These are phyloP conservation scores for Termitomyces sp. DNA, from an alignment of 768 basidiomycete genomes.

Conservation along the genomic window DNA sequence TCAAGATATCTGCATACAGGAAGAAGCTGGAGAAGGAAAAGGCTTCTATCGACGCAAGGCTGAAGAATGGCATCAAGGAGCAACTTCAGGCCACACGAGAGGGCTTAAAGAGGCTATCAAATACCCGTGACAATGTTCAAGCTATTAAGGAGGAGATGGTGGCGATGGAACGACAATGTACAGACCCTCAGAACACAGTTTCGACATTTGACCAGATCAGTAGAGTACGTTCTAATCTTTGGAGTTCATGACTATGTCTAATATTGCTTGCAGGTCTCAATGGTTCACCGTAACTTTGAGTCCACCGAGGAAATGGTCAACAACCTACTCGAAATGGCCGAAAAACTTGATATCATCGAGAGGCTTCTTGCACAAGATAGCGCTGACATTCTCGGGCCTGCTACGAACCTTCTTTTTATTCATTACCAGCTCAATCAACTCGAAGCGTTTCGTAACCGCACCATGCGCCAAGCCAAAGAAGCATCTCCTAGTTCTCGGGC, in stretches of 20 bases:
- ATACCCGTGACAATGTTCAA: slow-evolving; percentile 76
- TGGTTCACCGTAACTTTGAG: slow-evolving; percentile 92
- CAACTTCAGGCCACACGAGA: slow-evolving; percentile 90
- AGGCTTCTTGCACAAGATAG: slow-evolving; percentile 74
- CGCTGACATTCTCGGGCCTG: slow-evolving; percentile 78
- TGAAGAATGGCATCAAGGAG: slow-evolving; percentile 89
- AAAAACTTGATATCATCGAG: slow-evolving; percentile 76
- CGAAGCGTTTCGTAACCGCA: slow-evolving; percentile 91
- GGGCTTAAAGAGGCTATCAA: slow-evolving; percentile 77
- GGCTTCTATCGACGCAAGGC: slow-evolving; percentile 85
- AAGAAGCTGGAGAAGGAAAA: slow-evolving; percentile 98
- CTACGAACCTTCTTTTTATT: slow-evolving; percentile 83
- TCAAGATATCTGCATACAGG: slow-evolving; percentile 82
- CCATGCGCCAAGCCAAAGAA: slow-evolving; percentile 90
- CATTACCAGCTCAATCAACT: slow-evolving; percentile 92
- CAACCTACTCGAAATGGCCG: slow-evolving; percentile 89
- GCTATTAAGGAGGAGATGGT: slow-evolving; percentile 84
- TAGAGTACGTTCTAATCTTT: slow-evolving; percentile 54
- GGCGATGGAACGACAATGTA: slow-evolving; percentile 70
- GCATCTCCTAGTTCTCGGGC: slow-evolving; percentile 62
- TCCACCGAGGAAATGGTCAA: slow-evolving; percentile 95
- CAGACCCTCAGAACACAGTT: slow-evolving; percentile 72
- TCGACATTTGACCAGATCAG: slow-evolving; percentile 95
- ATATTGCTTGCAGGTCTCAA: slow-evolving; percentile 65
- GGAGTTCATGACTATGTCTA: neutral